Evolutionary conservation across 441 rosid species (phyloP), one percentile per base, ranked within the genome.

Genomic region (Euphorbia celastroides): DNA sequence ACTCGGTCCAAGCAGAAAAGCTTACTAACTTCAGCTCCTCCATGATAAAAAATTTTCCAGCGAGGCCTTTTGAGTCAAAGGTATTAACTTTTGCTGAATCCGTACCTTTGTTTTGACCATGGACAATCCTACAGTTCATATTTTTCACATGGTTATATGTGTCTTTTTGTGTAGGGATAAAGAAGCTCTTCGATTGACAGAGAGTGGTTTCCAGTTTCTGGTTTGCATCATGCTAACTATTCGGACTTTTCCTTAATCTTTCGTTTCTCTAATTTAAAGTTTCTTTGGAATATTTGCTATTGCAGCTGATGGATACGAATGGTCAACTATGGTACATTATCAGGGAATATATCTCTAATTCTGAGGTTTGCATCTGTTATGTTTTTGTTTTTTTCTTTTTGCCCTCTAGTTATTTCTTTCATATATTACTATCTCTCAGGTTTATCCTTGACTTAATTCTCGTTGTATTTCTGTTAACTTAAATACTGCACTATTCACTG

Each of bases 121-220:
- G n/a, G 58, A 50, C 56, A 65, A 70, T 70, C 51, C 34, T 48
- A 36, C 36, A 64, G 58, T 27, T 65, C 61, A 52, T 3, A 26
- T 57, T 5, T 67, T 6, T 66, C 56, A 61, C 17, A 13, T 71
- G 69, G 57, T 64, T 42, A 65, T 16, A 48, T 8, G 65, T 22
- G 68, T 70, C 38, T 65, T 60, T 74, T 60, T 64, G 25, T 72
- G 31, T 83, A 87, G 99, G 81, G 96, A 89, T 51, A 89, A 74
- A 83, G 96, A 91, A 64, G 80, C 82, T 74, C 86, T 90, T 27
- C 84, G 88, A 69, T 79, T 93, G 79, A 88, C 96, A 26, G 96
- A 93, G 84, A 81, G 87, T 79, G 97, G 97, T 77, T 93, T 93
- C 78, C 99, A 93, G 81, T 93, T 93, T 84, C 80, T 93, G 97